These are phyloP conservation scores for Oleoguttula mirabilis DNA, from an alignment of 495 filamentous ascomycete species.

Conservation along the genomic window DNA sequence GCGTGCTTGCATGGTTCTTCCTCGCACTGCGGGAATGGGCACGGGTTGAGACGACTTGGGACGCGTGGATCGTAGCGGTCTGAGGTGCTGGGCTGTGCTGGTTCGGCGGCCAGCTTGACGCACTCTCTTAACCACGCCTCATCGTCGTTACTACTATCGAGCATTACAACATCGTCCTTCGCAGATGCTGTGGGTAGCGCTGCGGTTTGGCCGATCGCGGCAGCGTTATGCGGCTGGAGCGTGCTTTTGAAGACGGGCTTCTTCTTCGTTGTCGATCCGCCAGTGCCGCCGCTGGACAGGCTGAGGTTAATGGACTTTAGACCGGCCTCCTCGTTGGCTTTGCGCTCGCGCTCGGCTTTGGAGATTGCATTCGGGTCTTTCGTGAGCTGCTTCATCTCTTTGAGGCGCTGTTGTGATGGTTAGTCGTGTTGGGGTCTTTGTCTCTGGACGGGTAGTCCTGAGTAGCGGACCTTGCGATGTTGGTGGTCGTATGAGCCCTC, in stretches of 20 bases:
- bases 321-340: slow-evolving; percentile 58
- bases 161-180: too few species aligned
- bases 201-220: too few species aligned
- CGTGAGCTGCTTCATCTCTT: slow-evolving; percentile 56
- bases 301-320: slow-evolving; percentile 45
- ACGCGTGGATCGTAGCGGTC: too few species aligned
- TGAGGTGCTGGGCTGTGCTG: too few species aligned
- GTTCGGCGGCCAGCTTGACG: too few species aligned
- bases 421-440: background rate
- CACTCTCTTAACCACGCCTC: too few species aligned
- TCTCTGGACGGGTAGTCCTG: background rate
- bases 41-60: too few species aligned
- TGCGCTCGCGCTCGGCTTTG: slow-evolving; percentile 40
- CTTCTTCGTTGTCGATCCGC: slow-evolving; percentile 9
- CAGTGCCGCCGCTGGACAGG: background rate
- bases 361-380: slow-evolving; percentile 43
- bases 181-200: too few species aligned
- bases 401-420: slow-evolving; percentile 38
- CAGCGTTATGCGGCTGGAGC: slow-evolving; percentile 12
- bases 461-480: slow-evolving; percentile 37
- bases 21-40: too few species aligned
- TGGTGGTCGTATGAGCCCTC: slow-evolving; percentile 59
- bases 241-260: slow-evolving; percentile 20
- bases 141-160: too few species aligned
- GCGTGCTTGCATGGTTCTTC: too few species aligned